Conservation (phyloP, 208 protist species). For the Crithidia brevicula region DNA sequence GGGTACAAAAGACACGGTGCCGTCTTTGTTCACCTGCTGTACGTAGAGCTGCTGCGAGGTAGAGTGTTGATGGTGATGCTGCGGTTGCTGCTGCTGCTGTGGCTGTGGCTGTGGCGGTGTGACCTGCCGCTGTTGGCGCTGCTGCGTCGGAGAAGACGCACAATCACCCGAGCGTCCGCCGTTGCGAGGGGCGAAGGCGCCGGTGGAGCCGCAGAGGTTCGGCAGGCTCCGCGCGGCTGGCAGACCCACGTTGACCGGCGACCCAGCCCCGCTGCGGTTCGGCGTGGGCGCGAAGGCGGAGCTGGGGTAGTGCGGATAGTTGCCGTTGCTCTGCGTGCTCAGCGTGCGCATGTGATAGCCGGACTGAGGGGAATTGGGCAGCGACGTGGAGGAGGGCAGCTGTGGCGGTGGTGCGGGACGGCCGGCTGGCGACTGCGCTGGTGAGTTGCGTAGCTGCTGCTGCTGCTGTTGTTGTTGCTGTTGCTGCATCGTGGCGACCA, state of each 20-base stretch:
- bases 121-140: conserved; percentile 2
- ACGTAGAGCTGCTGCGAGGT: conserved; percentile 34
- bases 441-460: conserved; percentile 11
- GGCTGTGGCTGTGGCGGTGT: conserved; percentile 11
- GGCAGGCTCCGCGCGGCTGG: conserved; percentile 10
- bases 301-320: not conserved
- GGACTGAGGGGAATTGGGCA: conserved; percentile 8
- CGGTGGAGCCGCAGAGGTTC: not conserved
- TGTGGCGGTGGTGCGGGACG: not conserved
- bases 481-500: conserved; percentile 6
- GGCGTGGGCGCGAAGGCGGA: conserved; percentile 15
- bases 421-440: conserved; percentile 2
- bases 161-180: not conserved
- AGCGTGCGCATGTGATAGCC: conserved; percentile 22
- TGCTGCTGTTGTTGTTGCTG: no score
- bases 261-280: conserved; percentile 21
- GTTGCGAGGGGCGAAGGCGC: not conserved
- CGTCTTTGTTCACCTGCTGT: conserved; percentile 36
- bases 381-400: conserved; percentile 1
- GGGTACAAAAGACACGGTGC: conserved; percentile 32
- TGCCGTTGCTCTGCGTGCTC: conserved; percentile 21
- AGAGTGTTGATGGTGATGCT: conserved; percentile 5
- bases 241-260: conserved; percentile 13
- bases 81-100: conserved; percentile 13
- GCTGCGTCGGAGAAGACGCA: conserved; percentile 8